These are phyloP conservation scores for Nyssa sinensis DNA, from an alignment of 148 eudicot genomes.

Conservation along the genomic window DNA sequence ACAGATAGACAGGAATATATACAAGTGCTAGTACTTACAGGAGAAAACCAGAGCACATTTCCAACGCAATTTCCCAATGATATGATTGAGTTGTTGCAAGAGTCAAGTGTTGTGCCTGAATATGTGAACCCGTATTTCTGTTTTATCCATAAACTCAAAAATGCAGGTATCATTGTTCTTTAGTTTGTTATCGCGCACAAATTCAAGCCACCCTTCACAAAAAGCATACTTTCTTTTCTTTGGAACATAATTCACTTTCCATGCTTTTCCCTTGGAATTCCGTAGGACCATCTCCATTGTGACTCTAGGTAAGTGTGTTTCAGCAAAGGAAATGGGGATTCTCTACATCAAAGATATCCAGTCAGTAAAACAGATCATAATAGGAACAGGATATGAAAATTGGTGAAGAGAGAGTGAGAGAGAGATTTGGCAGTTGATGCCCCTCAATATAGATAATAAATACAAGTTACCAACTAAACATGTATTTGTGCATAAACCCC, in stretches of 20 bases:
- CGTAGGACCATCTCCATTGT: not conserved
- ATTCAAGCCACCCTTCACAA: conserved; percentile 8
- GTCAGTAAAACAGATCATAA: not conserved
- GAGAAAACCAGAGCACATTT: not conserved
- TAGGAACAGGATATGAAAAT: not conserved
- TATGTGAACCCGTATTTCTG: conserved; percentile 1
- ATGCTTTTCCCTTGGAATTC: conserved; percentile 5
- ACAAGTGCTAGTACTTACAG: not conserved
- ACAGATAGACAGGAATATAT: too few species aligned
- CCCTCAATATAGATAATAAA: not conserved
- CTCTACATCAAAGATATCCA: not conserved
- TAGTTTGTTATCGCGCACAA: not conserved
- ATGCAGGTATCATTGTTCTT: conserved; percentile 13
- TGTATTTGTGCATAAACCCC: too few species aligned
- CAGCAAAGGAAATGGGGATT: not conserved
- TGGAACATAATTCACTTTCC: conserved; percentile 3
- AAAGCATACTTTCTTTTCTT: not conserved
- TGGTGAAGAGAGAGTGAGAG: too few species aligned
- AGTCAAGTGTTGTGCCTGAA: not conserved
- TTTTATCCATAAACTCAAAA: conserved; percentile 4
- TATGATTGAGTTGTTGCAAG: not conserved
- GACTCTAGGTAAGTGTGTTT: not conserved
- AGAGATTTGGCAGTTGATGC: not conserved
- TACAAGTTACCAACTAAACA: too few species aligned
- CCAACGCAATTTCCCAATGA: not conserved